Evolutionary conservation across 805 yeast species (phyloP), one percentile per base, ranked within the genome.

Genomic region (Candida palmyrensis): DNA sequence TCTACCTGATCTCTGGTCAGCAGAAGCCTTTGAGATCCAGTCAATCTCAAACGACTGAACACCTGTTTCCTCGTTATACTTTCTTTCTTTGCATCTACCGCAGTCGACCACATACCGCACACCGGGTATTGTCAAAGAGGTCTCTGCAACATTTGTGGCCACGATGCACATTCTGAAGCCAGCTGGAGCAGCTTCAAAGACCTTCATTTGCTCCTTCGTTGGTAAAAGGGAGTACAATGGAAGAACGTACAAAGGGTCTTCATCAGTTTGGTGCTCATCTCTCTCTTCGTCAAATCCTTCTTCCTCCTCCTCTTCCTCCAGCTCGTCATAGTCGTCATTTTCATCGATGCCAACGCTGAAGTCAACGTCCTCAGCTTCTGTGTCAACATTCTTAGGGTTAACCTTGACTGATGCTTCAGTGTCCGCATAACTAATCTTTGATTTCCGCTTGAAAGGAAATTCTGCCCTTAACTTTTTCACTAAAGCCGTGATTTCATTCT

Each of bases 61-160:
- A 3, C 95, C 95, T 9, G 87, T 84, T 19, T 77, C 79, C 43
- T 82, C 83, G 42, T 89, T 82, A 49, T 66, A 87, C 40, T 76
- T 77, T 34, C 97, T 72, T 53, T 90, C 97, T 49, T 92, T 92
- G 0, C 95, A 73, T 41, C 97, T 75, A 16, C 99, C 99, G 59
- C 94, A 77, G 56, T 92, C 99, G 30, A 92, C 85, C 22, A 92
- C 98, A 51, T 92, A 92, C 37, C 94, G 68, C 24, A 94, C 84
- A 7, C 95, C 94, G 0, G 98, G 98, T 46, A 92, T 92, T 0
- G 99, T 92, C 53, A 92, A 71, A 1, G 97, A 88, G 0, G 99
- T 92, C 56, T 92, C 99, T 0, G 99, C 99, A 37, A 92, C 95
- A 52, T 92, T 92, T 2, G 99, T 92, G 4, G 99, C 96, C 20